These are phyloP conservation scores for Aspergillus sclerotiicarbonarius DNA, from an alignment of 495 filamentous ascomycete genomes.

Conservation along the genomic window DNA sequence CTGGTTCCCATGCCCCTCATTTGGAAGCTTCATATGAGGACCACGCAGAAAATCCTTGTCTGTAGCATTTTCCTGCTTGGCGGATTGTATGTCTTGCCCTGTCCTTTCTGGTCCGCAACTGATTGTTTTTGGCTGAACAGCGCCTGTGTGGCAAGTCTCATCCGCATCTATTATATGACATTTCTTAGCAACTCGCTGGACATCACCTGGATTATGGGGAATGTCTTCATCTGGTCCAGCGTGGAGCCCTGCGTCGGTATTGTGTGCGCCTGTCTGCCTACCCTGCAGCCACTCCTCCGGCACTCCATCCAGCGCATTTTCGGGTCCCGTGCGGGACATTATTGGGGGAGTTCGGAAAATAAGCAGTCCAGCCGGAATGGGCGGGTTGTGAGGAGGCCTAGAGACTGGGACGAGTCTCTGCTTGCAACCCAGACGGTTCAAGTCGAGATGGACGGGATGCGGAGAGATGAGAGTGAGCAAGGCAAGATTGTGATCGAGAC, in stretches of 20 bases:
- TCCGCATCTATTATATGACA: constrained; percentile 21
- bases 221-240: constrained; percentile 23
- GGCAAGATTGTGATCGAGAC: neutral
- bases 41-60: constrained; percentile 27
- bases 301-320: neutral
- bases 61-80: constrained; percentile 35
- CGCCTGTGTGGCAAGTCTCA: constrained; percentile 26
- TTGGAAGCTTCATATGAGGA: constrained; percentile 29
- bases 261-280: constrained; percentile 26
- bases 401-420: neutral
- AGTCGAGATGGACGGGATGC: neutral
- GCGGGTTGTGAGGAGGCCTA: neutral
- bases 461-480: neutral
- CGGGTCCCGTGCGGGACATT: neutral
- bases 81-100: constrained; percentile 28
- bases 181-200: constrained; percentile 16
- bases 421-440: neutral
- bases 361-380: neutral
- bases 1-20: constrained; percentile 37
- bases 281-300: constrained; percentile 17
- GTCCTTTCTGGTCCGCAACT: neutral
- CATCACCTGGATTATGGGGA: constrained; percentile 20
- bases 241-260: constrained; percentile 24
- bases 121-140: constrained; percentile 5
- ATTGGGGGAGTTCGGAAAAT: neutral